Percentiles rank a stretch among this genome's conserved stretches.
Evolutionary conservation across 495 filamentous ascomycete species (phyloP).

Genomic region (Aspergillus hancockii): DNA sequence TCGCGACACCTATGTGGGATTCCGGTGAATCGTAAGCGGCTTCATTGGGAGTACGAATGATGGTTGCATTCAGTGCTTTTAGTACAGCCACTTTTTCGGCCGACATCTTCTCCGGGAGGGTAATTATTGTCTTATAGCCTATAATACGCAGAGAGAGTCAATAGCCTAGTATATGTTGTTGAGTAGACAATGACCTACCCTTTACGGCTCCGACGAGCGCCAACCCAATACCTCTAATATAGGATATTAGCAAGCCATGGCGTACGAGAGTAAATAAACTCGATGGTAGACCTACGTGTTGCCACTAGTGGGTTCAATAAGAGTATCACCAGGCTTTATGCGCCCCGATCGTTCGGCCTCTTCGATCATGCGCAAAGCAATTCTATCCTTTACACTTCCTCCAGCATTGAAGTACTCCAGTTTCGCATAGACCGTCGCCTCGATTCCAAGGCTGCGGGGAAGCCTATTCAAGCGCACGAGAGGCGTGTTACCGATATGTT

Average conservation of each 20-base stretch:
- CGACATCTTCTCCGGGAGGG: constrained; percentile 98
- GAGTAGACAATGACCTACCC: constrained; percentile 42
- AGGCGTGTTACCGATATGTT: constrained; percentile 92
- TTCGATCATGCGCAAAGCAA: constrained; percentile 97
- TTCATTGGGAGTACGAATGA: constrained; percentile 95
- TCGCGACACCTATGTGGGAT: constrained; percentile 94
- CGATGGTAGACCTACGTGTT: constrained; percentile 68
- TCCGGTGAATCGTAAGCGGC: constrained; percentile 93
- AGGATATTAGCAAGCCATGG: constrained; percentile 19
- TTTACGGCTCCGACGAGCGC: constrained; percentile 94
- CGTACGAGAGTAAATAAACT: neutral
- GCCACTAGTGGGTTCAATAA: constrained; percentile 97
- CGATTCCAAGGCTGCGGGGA: constrained; percentile 84
- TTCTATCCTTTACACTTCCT: constrained; percentile 96
- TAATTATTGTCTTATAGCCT: constrained; percentile 97
- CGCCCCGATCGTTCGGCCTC: constrained; percentile 87
- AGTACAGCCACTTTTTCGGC: constrained; percentile 95
- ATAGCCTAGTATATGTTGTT: neutral
- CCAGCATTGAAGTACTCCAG: constrained; percentile 97
- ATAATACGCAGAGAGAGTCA: constrained; percentile 1
- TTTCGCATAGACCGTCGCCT: constrained; percentile 91
- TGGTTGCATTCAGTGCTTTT: constrained; percentile 89
- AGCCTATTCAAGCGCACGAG: constrained; percentile 90
- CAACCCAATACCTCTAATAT: constrained; percentile 79
- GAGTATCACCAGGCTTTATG: constrained; percentile 94